A percentile compares a stretch with the other conserved stretches of the same genome.
Evolutionary conservation across 345 rosid species (phyloP).

Genomic region (Bretschneidera sinensis): DNA sequence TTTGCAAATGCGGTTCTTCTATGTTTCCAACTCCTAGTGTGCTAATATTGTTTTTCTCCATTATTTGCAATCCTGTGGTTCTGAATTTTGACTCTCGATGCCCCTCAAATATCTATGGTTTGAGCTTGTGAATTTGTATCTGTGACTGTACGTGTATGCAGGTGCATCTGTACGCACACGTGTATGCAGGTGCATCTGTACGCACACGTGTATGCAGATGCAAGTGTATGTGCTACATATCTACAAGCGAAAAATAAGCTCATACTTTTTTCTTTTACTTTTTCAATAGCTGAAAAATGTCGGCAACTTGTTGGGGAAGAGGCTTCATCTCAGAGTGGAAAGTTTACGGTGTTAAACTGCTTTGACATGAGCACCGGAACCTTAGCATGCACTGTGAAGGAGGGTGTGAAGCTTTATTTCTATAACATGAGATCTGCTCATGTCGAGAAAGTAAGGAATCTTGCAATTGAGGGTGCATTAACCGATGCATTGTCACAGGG

Average conservation of each 20-base stretch:
- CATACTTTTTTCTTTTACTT: no score
- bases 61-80: background rate
- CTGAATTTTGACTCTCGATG: no score
- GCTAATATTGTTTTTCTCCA: background rate
- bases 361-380: constrained; percentile 91
- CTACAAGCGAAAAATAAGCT: no score
- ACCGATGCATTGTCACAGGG: constrained; percentile 62
- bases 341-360: constrained; percentile 79
- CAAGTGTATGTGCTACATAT: no score
- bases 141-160: background rate
- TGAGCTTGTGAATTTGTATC: background rate
- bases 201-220: no score
- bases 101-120: background rate
- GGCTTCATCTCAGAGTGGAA: constrained; percentile 82
- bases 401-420: constrained; percentile 84
- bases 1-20: background rate
- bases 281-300: constrained; percentile 77
- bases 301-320: constrained; percentile 75
- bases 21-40: background rate
- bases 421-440: constrained; percentile 75
- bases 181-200: no score
- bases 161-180: background rate
- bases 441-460: constrained; percentile 60
- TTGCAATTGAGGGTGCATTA: constrained; percentile 63
- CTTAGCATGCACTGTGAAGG: constrained; percentile 74